These are phyloP conservation scores for Podospora fimiseda DNA, from an alignment of 495 filamentous ascomycete genomes.

Conservation along the genomic window DNA sequence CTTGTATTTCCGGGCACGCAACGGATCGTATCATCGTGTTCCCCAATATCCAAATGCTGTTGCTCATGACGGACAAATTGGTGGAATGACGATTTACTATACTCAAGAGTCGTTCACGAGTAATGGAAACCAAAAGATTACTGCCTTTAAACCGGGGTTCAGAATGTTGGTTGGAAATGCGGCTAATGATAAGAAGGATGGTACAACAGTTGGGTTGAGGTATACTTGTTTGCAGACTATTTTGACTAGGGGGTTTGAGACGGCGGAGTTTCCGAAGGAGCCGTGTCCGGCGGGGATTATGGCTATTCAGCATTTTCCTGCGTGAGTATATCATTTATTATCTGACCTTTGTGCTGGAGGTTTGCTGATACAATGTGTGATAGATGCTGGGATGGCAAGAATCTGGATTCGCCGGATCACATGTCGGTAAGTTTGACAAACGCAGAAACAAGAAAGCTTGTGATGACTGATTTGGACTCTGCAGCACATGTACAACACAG, in stretches of 20 bases:
- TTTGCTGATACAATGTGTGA: not conserved
- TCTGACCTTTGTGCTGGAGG: not conserved
- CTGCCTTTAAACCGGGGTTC: constrained; percentile 49
- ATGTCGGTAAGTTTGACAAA: too few relatives aligned
- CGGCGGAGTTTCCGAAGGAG: constrained; percentile 25
- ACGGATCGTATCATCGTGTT: constrained; percentile 35
- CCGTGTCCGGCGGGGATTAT: constrained; percentile 36
- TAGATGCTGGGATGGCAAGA: constrained; percentile 29
- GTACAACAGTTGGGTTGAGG: constrained; percentile 32
- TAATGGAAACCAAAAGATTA: constrained; percentile 32
- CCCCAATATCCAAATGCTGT: constrained; percentile 21
- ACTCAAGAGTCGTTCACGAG: constrained; percentile 32
- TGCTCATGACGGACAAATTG: constrained; percentile 19
- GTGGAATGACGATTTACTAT: constrained; percentile 42
- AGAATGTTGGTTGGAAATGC: constrained; percentile 69
- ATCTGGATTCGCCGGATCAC: constrained; percentile 33
- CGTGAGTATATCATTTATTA: constrained; percentile 26
- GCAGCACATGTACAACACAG: constrained; percentile 36
- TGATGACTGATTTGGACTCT: too few relatives aligned
- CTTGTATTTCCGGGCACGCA: constrained; percentile 33
- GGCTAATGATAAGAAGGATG: constrained; percentile 23
- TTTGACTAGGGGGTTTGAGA: constrained; percentile 30
- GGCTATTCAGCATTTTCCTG: constrained; percentile 33
- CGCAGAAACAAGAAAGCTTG: too few relatives aligned
- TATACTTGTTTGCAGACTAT: constrained; percentile 33